phyloP scores from a whole-genome alignment of 1,284 basidiomycete genomes.

The Ustilago tritici region DNA sequence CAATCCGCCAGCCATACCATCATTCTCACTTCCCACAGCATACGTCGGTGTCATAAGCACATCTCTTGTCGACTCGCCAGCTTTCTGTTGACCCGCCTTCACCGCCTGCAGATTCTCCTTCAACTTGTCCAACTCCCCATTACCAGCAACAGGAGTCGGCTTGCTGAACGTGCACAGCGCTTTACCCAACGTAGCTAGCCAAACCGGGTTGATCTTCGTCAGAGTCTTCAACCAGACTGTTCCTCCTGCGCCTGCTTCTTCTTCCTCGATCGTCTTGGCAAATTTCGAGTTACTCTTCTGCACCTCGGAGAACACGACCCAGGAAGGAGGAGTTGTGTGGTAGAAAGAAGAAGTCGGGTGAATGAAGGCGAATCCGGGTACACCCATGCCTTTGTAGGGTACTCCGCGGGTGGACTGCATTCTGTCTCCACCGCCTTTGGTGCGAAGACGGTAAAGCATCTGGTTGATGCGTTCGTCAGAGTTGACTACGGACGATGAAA shows the following conservation, averaged over 20 bases:
- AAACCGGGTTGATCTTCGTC: conserved; percentile 80
- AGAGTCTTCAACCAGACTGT: conserved; percentile 62
- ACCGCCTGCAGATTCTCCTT: conserved; percentile 30
- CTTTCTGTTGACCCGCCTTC: conserved; percentile 31
- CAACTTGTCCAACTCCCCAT: conserved; percentile 20
- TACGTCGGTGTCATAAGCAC: conserved; percentile 64
- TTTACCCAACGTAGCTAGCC: conserved; percentile 84
- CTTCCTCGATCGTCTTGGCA: conserved; percentile 15
- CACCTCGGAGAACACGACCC: conserved; percentile 83
- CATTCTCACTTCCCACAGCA: conserved; percentile 58
- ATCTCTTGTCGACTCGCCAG: conserved; percentile 24
- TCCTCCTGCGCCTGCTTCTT: conserved; percentile 23
- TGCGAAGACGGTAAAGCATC: conserved; percentile 39
- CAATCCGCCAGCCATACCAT: conserved; percentile 54
- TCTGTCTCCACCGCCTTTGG: conserved; percentile 74
- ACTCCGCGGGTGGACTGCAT: conserved; percentile 83
- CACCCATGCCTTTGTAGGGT: conserved; percentile 84
- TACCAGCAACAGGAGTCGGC: conserved; percentile 71
- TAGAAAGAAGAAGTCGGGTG: conserved; percentile 88
- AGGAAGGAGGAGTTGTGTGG: conserved; percentile 82
- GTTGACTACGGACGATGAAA: conserved; percentile 23
- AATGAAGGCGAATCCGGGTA: conserved; percentile 84
- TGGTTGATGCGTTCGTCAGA: conserved; percentile 33
- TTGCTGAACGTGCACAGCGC: conserved; percentile 89
- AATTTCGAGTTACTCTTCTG: conserved; percentile 68